These are phyloP conservation scores for Grosmannia huntii DNA, from an alignment of 2,329 filamentous ascomycete genomes.

Conservation along the genomic window DNA sequence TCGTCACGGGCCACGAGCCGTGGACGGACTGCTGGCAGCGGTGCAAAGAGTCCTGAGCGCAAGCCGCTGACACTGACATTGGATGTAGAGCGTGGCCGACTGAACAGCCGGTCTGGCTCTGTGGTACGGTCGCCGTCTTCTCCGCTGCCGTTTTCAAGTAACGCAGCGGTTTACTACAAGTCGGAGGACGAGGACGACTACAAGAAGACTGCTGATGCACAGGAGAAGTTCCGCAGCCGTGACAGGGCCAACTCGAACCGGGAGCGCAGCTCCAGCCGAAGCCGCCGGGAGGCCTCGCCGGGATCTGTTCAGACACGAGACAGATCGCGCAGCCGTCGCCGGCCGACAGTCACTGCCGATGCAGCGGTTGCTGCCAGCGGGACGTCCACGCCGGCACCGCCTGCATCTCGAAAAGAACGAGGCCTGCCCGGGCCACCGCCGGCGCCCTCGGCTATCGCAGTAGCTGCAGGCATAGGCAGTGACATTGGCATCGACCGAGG, in stretches of 20 bases:
- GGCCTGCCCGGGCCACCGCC: conserved; percentile 17
- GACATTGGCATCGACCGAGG: background rate
- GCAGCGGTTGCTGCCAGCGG: background rate
- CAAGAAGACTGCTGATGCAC: conserved; percentile 36
- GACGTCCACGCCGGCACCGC: conserved; percentile 1
- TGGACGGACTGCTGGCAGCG: conserved; percentile 22
- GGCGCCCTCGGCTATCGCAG: conserved; percentile 11
- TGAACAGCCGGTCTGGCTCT: conserved; percentile 45
- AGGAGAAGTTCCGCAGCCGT: conserved; percentile 42
- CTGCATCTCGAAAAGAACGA: conserved; percentile 15
- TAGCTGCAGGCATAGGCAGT: conserved; percentile 8
- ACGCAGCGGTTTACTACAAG: conserved; percentile 35
- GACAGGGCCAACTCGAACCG: conserved; percentile 20
- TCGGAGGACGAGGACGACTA: conserved; percentile 52
- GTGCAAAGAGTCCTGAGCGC: conserved; percentile 33
- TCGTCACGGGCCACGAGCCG: conserved; percentile 36
- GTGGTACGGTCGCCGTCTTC: conserved; percentile 62
- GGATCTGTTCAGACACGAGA: conserved; percentile 12
- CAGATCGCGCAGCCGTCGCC: conserved; percentile 15
- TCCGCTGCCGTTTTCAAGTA: conserved; percentile 61
- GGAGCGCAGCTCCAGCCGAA: conserved; percentile 35
- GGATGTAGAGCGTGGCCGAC: conserved; percentile 46
- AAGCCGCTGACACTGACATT: conserved; percentile 27
- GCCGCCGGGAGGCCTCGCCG: conserved; percentile 14
- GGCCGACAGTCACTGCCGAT: background rate